Evolutionary conservation across 2,329 filamentous ascomycete genomes (phyloP).

Genomic region (Arachnomyces sp.): DNA sequence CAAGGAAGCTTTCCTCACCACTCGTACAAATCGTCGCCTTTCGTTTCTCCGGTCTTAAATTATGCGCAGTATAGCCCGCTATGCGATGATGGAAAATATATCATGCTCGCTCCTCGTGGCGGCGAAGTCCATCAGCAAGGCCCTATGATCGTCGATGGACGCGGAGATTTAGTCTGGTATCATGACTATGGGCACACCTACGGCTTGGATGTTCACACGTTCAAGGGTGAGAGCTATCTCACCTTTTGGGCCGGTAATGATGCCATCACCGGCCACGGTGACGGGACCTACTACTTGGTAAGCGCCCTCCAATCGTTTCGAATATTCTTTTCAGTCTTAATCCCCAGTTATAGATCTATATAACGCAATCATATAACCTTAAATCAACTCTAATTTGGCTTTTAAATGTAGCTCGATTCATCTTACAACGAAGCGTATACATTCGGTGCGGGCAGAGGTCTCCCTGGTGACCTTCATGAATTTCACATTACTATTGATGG

Average conservation of each 20-base stretch:
- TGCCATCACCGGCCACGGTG: conserved; percentile 12
- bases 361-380: too few species aligned
- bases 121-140: conserved; percentile 22
- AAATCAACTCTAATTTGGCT: too few species aligned
- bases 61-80: too few species aligned
- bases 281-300: conserved; percentile 22
- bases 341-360: neutral
- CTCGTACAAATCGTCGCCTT: too few species aligned
- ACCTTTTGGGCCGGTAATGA: conserved; percentile 22
- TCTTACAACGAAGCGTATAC: conserved; percentile 17
- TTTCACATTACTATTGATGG: conserved; percentile 23
- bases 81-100: conserved; percentile 11
- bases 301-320: neutral
- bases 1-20: too few species aligned
- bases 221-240: conserved; percentile 17
- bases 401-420: conserved; percentile 17
- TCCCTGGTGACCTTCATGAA: conserved; percentile 27
- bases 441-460: conserved; percentile 15
- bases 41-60: too few species aligned
- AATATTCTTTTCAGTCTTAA: too few species aligned
- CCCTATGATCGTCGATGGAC: conserved; percentile 21
- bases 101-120: conserved; percentile 25
- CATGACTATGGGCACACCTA: conserved; percentile 18
- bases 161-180: conserved; percentile 22
- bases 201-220: conserved; percentile 21